These are phyloP conservation scores for Liriodendron chinense DNA, from an alignment of 164 flowering plant species.

Conservation along the genomic window DNA sequence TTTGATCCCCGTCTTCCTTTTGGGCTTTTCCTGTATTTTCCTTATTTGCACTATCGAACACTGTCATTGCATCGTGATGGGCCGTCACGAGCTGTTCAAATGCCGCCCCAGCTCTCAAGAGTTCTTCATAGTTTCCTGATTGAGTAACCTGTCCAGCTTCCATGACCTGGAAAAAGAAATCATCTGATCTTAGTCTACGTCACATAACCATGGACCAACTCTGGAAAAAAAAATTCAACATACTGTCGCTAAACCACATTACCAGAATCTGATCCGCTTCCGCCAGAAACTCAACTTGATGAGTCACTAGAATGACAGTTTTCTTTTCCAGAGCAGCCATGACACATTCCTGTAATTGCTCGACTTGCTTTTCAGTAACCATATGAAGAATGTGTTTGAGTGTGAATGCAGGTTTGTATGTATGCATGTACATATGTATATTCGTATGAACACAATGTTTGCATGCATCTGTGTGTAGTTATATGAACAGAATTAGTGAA, in stretches of 20 bases:
- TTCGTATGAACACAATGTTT: not conserved
- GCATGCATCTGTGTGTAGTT: not conserved
- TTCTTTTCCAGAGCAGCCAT: conserved; percentile 55
- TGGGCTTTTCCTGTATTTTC: conserved; percentile 12
- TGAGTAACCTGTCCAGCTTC: conserved; percentile 62
- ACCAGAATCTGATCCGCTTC: conserved; percentile 72
- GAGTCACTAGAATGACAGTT: conserved; percentile 85
- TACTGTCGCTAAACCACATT: conserved; percentile 7
- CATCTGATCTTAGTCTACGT: not conserved
- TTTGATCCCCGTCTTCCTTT: conserved; percentile 2
- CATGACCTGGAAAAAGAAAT: conserved; percentile 46
- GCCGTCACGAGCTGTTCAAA: conserved; percentile 82
- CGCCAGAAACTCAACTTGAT: conserved; percentile 88
- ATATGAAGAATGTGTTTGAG: not conserved
- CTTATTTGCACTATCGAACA: conserved; percentile 17
- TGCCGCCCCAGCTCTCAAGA: conserved; percentile 54
- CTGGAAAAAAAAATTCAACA: not conserved
- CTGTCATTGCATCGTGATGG: conserved; percentile 55
- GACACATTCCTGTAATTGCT: conserved; percentile 67
- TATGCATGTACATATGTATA: not conserved
- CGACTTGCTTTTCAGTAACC: conserved; percentile 1
- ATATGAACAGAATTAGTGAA: not conserved
- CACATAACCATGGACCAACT: not conserved
- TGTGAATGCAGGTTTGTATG: not conserved
- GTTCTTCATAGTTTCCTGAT: conserved; percentile 66